Evolutionary conservation across 1,139 yeast genomes (phyloP), one percentile per base, ranked within the genome.

Genomic region (Yamadazyma blattariae): DNA sequence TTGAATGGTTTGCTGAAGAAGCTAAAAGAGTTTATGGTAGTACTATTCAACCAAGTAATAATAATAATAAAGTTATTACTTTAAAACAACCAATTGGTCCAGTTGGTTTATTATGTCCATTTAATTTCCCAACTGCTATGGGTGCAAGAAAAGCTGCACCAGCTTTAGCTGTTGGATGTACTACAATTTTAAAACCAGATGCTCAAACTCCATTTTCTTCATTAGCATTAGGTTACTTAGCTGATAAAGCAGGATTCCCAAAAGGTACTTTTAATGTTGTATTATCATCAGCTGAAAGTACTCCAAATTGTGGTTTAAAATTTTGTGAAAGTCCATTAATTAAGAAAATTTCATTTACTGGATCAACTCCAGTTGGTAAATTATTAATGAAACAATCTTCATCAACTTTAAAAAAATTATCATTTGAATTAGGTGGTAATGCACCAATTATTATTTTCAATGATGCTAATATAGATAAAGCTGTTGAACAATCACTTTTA

Each of bases 281-380:
- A 4, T 51, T 63, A 36, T 51, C 61, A 4, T 60, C 70, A 5
- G 56, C 54, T 22, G 67, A 61, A 41, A 51, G 54, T 33, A 65
- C 73, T 3, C 72, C 73, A 29, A 41, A 38, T 39, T 48, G 52
- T 35, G 66, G 66, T 11, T 47, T 52, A 38, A 53, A 55, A 39
- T 50, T 66, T 34, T 64, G 71, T 47, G 68, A 64, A 44, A 62
- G 64, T 30, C 63, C 64, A 6, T 42, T 47, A 13, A 55, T 69
- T 40, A 69, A 67, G 45, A 77, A 77, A 48, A 64, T 77, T 30
- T 72, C 80, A 1, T 77, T 77, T 51, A 77, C 82, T 3, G 82
- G 82, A 2, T 74, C 79, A 16, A 76, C 82, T 0, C 60, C 61
- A n/a, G 79, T 75, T 17, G 82, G 82, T 24, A 70, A 73, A 50